Base-by-base conservation (phyloP, 2,329 filamentous ascomycete species). In the Dactylellina leptospora region DNA sequence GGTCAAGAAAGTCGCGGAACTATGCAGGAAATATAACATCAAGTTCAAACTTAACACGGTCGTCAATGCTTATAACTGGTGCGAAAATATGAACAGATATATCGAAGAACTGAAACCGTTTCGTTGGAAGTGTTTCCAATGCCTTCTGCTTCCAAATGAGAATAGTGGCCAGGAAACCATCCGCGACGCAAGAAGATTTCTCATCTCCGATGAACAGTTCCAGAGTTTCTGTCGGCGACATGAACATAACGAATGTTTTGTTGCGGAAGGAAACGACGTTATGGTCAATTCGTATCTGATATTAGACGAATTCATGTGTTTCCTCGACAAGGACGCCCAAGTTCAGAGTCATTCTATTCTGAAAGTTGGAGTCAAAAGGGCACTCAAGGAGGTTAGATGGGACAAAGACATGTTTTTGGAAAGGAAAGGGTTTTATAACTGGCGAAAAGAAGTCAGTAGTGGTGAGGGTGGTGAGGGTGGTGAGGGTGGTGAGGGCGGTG, bases 41-140 rank as follows among this genome's bases (percentile, higher is more conserved):
- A 83, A 81, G 77, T 85, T 86, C 79, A 86, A 86, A 79, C 76
- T 86, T 54, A 86, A 86, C 77, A 86, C 84, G 0, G 84, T 86
- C 0, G 81, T 86, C 2, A 82, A 81, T 75, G 78, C 74, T 1
- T 77, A 81, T 53, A 86, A 86, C 74, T 82, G 78, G 76, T 56
- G 81, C 1, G 84, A 86, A 76, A 82, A 84, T 71, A 84, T 84
- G 83, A 79, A 78, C 40, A 74, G 64, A 11, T 75, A 73, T 2
- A 79, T 86, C 5, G 13, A 55, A 27, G 60, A 55, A 25, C 20
- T 64, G 23, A 48, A 55, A n/a, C 60, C 58, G 1, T 62, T 62
- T n/a, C 11, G 58, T 9, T 62, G 84, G 84, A 86, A 85, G 75
- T 81, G 79, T 25, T 87, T 86, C 75, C 84, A 86, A 74, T 81